Evolutionary conservation across 2,329 filamentous ascomycete species (phyloP).

Genomic region (Fusarium torulosum): DNA sequence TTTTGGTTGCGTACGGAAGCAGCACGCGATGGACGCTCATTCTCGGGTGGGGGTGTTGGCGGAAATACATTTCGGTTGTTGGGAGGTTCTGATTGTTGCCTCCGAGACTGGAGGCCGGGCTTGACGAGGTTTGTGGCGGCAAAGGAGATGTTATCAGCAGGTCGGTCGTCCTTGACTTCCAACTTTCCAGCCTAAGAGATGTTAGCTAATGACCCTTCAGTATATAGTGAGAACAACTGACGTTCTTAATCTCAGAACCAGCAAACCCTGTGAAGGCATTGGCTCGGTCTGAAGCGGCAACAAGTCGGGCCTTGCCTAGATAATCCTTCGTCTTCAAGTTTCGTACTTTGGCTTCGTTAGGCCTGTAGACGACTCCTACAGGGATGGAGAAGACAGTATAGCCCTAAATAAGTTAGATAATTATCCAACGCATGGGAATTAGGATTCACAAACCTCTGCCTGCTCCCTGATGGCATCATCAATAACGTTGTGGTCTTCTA

Average conservation of each 20-base stretch:
- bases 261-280: conserved; percentile 88
- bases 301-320: conserved; percentile 92
- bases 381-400: conserved; percentile 99
- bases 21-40: conserved; percentile 74
- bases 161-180: conserved; percentile 80
- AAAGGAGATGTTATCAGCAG: conserved; percentile 86
- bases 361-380: conserved; percentile 93
- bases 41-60: conserved; percentile 97
- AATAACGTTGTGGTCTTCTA: conserved; percentile 96
- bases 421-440: too few species aligned
- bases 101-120: conserved; percentile 81
- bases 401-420: conserved; percentile 68
- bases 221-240: conserved; percentile 53
- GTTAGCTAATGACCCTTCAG: conserved; percentile 27
- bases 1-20: conserved; percentile 73
- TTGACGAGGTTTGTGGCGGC: conserved; percentile 95
- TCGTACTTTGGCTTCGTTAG: conserved; percentile 97
- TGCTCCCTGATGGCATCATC: conserved; percentile 95
- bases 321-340: conserved; percentile 99
- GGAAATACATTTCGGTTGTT: conserved; percentile 86
- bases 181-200: conserved; percentile 61
- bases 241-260: conserved; percentile 82
- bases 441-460: conserved; percentile 76
- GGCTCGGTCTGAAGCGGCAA: conserved; percentile 84
- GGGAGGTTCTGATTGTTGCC: conserved; percentile 88